Conservation (phyloP, 257 asterid species). For the Jaltomata sinuosa region DNA sequence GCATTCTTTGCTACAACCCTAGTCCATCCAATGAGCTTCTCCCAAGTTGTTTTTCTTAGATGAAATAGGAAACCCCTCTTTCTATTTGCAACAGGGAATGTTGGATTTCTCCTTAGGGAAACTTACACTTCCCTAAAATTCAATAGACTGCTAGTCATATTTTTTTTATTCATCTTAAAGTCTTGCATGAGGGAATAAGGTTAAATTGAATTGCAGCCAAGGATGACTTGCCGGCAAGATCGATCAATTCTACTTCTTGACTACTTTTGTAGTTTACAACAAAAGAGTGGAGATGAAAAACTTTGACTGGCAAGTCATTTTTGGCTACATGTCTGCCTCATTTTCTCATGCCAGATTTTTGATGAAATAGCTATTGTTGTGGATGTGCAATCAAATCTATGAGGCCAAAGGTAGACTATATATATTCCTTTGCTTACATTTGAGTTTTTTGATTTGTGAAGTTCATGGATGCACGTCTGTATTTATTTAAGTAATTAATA, state of each 20-base stretch:
- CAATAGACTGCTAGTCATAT: background rate
- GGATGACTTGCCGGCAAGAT: conserved; percentile 90
- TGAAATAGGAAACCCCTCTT: background rate
- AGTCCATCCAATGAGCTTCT: background rate
- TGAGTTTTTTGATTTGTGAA: background rate
- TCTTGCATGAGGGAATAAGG: conserved; percentile 69
- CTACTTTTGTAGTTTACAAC: background rate
- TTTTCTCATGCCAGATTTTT: conserved; percentile 56
- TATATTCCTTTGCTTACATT: background rate
- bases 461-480: background rate
- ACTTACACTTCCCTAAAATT: conserved; percentile 4
- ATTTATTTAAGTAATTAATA: background rate
- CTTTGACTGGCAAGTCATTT: conserved; percentile 41
- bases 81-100: conserved; percentile 12
- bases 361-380: conserved; percentile 15
- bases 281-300: background rate
- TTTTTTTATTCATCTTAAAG: conserved; percentile 27
- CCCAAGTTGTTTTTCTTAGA: background rate
- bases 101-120: conserved; percentile 24
- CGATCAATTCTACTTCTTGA: background rate
- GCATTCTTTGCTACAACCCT: background rate
- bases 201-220: conserved; percentile 58
- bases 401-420: background rate
- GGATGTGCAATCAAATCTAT: background rate
- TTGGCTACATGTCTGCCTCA: conserved; percentile 53